These are phyloP conservation scores for Herpotrichia juniperi DNA, from an alignment of 2,329 filamentous ascomycete species.

Conservation along the genomic window DNA sequence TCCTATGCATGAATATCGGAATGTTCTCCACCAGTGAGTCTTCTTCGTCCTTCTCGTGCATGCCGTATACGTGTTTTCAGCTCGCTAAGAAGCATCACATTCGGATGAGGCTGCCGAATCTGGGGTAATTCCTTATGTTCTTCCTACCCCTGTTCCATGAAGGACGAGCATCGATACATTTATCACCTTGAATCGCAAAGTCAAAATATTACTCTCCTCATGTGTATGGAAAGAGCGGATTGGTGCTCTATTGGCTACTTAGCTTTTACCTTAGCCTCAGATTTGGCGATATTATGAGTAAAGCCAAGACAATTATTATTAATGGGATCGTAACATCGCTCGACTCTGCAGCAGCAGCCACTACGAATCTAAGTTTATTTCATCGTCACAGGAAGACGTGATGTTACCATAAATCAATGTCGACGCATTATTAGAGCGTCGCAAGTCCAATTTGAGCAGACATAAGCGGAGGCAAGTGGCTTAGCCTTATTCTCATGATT, in stretches of 20 bases:
- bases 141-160: background rate
- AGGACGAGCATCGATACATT: background rate
- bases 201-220: background rate
- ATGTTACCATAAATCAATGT: background rate
- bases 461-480: background rate
- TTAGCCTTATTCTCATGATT: background rate
- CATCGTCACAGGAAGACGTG: background rate
- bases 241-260: background rate
- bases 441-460: background rate
- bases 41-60: background rate
- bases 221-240: background rate
- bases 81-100: background rate
- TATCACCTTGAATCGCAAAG: background rate
- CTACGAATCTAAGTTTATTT: background rate
- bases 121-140: background rate
- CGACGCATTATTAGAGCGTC: background rate
- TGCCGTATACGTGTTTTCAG: background rate
- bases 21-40: background rate
- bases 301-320: background rate
- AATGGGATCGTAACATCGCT: background rate
- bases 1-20: background rate
- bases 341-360: background rate
- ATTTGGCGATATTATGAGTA: background rate
- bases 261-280: background rate
- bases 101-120: constrained; percentile 1